Percentiles rank a stretch among this genome's conserved stretches.
phyloP scores from a whole-genome alignment of 257 asterid species.

The Sherardia arvensis region DNA sequence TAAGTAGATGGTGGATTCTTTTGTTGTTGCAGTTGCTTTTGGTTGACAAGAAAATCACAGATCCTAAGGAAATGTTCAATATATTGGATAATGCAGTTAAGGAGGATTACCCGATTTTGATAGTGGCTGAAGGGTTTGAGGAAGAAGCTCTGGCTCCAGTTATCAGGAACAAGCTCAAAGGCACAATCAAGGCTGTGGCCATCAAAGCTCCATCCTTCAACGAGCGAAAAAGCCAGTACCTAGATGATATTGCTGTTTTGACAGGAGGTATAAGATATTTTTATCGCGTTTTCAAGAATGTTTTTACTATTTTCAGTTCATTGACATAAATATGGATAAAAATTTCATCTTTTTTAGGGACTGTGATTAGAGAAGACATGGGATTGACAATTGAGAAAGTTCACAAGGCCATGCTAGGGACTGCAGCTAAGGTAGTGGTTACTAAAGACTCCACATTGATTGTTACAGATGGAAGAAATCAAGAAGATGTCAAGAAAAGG shows the following conservation, averaged over 20 bases:
- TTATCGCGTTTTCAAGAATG: background rate
- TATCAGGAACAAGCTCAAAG: conserved; percentile 67
- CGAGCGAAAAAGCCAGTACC: conserved; percentile 65
- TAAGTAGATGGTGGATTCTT: conserved; percentile 10
- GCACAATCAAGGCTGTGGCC: conserved; percentile 61
- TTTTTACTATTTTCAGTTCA: background rate
- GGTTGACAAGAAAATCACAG: conserved; percentile 65
- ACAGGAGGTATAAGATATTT: conserved; percentile 56
- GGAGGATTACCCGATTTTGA: conserved; percentile 66
- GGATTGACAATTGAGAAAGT: conserved; percentile 66
- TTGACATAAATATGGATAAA: background rate
- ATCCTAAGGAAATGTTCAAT: conserved; percentile 63
- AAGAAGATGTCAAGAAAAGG: conserved; percentile 44
- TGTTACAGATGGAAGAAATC: conserved; percentile 60
- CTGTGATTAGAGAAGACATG: conserved; percentile 69
- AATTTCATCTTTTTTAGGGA: conserved; percentile 30
- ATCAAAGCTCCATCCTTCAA: conserved; percentile 78
- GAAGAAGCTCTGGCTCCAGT: conserved; percentile 75
- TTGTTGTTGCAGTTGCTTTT: conserved; percentile 59
- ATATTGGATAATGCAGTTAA: conserved; percentile 69
- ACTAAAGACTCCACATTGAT: conserved; percentile 69
- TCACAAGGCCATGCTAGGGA: conserved; percentile 46
- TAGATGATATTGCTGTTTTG: conserved; percentile 73
- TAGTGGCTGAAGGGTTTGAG: conserved; percentile 69
- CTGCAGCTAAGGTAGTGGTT: conserved; percentile 62